Conservation (phyloP, 257 asterid genomes). For the Scutellaria baicalensis region DNA sequence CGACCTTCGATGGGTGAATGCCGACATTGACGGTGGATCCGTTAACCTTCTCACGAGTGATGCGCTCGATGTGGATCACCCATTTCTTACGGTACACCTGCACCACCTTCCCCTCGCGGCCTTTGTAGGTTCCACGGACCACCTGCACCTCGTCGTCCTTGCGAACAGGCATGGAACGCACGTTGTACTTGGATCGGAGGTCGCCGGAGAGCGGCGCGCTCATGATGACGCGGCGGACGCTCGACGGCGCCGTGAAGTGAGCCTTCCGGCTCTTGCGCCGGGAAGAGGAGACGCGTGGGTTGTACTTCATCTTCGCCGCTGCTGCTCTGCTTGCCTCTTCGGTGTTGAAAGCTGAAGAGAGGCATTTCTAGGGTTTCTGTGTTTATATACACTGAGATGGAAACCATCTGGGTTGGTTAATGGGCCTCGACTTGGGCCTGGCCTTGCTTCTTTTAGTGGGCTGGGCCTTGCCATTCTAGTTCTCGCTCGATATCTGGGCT, state of each 20-base stretch:
- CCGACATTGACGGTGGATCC: slow-evolving; percentile 75
- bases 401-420: background rate
- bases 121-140: slow-evolving; percentile 67
- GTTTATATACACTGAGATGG: background rate
- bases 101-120: slow-evolving; percentile 62
- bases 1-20: slow-evolving; percentile 60
- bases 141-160: slow-evolving; percentile 84
- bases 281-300: slow-evolving; percentile 62
- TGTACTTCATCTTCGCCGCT: slow-evolving; percentile 53
- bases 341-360: slow-evolving; percentile 7
- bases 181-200: slow-evolving; percentile 61
- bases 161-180: slow-evolving; percentile 62
- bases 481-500: too few species aligned
- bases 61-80: slow-evolving; percentile 72
- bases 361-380: slow-evolving; percentile 16
- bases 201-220: slow-evolving; percentile 58
- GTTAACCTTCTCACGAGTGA: slow-evolving; percentile 71
- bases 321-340: background rate
- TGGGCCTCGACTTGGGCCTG: background rate
- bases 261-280: slow-evolving; percentile 77
- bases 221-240: slow-evolving; percentile 69
- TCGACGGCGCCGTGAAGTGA: slow-evolving; percentile 72
- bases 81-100: slow-evolving; percentile 72
- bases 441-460: background rate
- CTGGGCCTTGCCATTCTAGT: background rate